These are phyloP conservation scores for Cyberlindnera mycetangii DNA, from an alignment of 805 yeast genomes.

Conservation along the genomic window DNA sequence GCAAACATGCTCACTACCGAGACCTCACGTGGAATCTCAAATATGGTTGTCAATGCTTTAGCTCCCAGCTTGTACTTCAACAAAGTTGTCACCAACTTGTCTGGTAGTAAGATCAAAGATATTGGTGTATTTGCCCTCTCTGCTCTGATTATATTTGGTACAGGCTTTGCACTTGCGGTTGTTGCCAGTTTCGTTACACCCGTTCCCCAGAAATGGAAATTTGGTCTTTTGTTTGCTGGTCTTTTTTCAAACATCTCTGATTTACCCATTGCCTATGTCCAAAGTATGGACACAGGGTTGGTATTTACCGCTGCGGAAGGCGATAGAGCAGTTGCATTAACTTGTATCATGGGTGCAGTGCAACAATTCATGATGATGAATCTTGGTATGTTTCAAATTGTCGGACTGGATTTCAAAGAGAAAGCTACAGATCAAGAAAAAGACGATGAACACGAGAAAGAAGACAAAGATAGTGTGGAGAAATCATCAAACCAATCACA, in stretches of 20 bases:
- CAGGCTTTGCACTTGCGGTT: constrained; percentile 40
- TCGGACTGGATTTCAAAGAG: constrained; percentile 64
- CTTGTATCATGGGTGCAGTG: constrained; percentile 41
- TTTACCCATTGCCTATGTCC: constrained; percentile 52
- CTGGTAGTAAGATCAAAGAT: constrained; percentile 49
- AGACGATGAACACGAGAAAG: background rate
- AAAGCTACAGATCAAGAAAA: background rate
- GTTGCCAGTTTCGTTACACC: constrained; percentile 36
- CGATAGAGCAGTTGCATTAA: constrained; percentile 48
- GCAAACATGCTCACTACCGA: constrained; percentile 43
- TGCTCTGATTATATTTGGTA: constrained; percentile 30
- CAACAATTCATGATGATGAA: constrained; percentile 68
- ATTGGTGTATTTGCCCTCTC: constrained; percentile 41
- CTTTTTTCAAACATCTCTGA: constrained; percentile 50
- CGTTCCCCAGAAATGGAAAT: constrained; percentile 46
- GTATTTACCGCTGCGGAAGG: constrained; percentile 39
- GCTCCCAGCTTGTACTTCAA: constrained; percentile 53
- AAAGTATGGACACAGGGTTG: constrained; percentile 41
- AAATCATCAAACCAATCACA: background rate
- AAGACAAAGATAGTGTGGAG: constrained; percentile 2
- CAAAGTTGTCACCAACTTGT: constrained; percentile 48
- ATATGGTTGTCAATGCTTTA: constrained; percentile 49
- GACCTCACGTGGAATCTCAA: constrained; percentile 50
- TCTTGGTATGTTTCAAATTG: constrained; percentile 67
- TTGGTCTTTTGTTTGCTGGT: constrained; percentile 47